A percentile compares a stretch with the other conserved stretches of the same genome.
Evolutionary conservation across 164 flowering plant species (phyloP).

Genomic region (Stephania yunnanensis): DNA sequence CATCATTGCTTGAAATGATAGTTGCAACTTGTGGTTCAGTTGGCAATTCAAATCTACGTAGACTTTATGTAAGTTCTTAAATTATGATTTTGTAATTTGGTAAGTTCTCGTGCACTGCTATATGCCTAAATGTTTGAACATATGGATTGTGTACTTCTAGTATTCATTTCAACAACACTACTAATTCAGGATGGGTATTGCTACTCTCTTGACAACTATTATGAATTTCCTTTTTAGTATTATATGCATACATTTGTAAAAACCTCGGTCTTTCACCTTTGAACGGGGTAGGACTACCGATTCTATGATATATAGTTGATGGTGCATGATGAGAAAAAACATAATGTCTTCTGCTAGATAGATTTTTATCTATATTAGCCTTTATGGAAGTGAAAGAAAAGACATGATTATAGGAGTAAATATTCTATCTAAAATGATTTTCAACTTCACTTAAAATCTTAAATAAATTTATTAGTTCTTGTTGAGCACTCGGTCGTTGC

Average conservation of each 20-base stretch:
- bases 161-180: too few relatives aligned
- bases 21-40: constrained; percentile 5
- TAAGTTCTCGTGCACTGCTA: background rate
- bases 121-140: background rate
- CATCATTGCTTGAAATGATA: background rate
- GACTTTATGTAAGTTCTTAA: background rate
- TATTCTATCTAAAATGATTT: background rate
- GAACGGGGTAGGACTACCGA: background rate
- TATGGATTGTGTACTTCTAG: too few relatives aligned
- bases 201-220: too few relatives aligned
- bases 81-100: background rate
- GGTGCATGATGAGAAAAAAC: background rate
- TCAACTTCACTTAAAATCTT: background rate
- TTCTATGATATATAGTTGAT: background rate
- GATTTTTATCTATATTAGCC: background rate
- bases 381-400: background rate
- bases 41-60: background rate
- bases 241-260: too few relatives aligned
- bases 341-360: background rate
- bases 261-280: background rate
- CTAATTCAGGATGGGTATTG: too few relatives aligned
- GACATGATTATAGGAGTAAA: background rate
- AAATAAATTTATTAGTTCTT: too few relatives aligned
- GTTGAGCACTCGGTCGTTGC: background rate
- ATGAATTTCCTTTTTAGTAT: too few relatives aligned